These are phyloP conservation scores for Lactifluus subvellereus DNA, from an alignment of 768 basidiomycete genomes.

Conservation along the genomic window DNA sequence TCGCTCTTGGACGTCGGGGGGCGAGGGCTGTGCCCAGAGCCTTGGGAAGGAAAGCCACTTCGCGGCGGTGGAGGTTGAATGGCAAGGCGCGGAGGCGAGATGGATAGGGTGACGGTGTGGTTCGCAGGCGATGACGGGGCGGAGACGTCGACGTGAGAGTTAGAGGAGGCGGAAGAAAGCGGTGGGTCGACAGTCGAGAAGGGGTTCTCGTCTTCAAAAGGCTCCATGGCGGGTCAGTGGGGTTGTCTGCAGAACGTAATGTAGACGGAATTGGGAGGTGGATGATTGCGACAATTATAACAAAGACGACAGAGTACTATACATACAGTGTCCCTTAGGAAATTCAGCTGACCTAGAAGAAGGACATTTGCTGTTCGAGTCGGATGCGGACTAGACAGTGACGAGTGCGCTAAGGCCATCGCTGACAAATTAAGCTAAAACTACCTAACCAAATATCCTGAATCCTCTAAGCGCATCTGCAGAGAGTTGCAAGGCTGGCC, in stretches of 20 bases:
- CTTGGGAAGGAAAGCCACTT: constrained; percentile 50
- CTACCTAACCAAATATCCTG: constrained; percentile 1
- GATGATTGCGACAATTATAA: neutral
- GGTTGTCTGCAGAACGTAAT: neutral
- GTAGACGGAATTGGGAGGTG: neutral
- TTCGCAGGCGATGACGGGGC: constrained; percentile 52
- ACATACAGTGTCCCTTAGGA: no score
- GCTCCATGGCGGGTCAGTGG: constrained; percentile 29
- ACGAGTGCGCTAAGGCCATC: neutral
- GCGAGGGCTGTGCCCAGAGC: constrained; percentile 44
- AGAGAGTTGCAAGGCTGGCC: neutral
- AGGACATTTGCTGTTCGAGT: no score
- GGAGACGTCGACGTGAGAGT: constrained; percentile 49
- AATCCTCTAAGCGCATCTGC: neutral
- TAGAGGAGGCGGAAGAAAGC: constrained; percentile 45
- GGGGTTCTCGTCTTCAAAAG: constrained; percentile 40
- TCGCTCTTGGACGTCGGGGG: constrained; percentile 61
- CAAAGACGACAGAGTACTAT: neutral
- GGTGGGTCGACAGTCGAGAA: constrained; percentile 35
- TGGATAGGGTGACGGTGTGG: constrained; percentile 39
- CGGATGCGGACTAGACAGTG: neutral
- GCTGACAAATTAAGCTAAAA: constrained; percentile 13
- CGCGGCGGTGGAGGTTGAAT: constrained; percentile 29
- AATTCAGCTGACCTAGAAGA: no score
- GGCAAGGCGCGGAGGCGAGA: constrained; percentile 29